Evolutionary conservation across 1,284 basidiomycete genomes (phyloP).

Genomic region (Cryptococcus hybrid): DNA sequence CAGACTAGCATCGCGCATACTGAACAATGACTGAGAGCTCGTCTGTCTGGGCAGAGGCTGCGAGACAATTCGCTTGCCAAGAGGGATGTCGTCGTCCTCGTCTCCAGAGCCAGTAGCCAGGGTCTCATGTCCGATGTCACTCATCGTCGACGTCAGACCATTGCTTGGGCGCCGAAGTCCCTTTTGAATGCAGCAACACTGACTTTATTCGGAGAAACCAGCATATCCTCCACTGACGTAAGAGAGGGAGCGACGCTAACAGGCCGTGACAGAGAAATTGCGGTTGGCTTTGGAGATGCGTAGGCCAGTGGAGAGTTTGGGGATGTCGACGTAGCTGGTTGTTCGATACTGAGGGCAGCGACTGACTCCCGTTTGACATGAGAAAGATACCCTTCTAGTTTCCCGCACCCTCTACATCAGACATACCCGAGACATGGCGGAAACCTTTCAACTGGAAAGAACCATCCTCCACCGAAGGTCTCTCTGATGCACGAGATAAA

Average conservation of each 20-base stretch:
- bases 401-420: slow-evolving; percentile 23
- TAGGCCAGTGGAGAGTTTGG: background rate
- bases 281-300: background rate
- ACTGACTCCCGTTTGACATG: slow-evolving; percentile 20
- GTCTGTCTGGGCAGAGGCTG: background rate
- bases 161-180: slow-evolving; percentile 36
- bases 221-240: slow-evolving; percentile 22
- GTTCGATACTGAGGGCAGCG: slow-evolving; percentile 1
- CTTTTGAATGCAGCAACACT: slow-evolving; percentile 41
- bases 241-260: slow-evolving; percentile 31
- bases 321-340: background rate
- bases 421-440: slow-evolving; percentile 44
- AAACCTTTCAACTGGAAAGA: slow-evolving; percentile 47
- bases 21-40: slow-evolving; percentile 12
- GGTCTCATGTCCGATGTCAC: slow-evolving; percentile 13
- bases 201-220: slow-evolving; percentile 22
- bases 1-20: background rate
- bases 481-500: slow-evolving; percentile 31
- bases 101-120: slow-evolving; percentile 5
- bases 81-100: slow-evolving; percentile 42
- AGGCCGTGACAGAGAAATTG: slow-evolving; percentile 24
- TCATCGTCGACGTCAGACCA: slow-evolving; percentile 9
- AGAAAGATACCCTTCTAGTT: slow-evolving; percentile 17
- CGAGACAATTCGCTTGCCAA: slow-evolving; percentile 21
- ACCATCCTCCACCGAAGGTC: slow-evolving; percentile 28